These are phyloP conservation scores for Polygonum maritimum DNA, from an alignment of 148 eudicot genomes.

Conservation along the genomic window DNA sequence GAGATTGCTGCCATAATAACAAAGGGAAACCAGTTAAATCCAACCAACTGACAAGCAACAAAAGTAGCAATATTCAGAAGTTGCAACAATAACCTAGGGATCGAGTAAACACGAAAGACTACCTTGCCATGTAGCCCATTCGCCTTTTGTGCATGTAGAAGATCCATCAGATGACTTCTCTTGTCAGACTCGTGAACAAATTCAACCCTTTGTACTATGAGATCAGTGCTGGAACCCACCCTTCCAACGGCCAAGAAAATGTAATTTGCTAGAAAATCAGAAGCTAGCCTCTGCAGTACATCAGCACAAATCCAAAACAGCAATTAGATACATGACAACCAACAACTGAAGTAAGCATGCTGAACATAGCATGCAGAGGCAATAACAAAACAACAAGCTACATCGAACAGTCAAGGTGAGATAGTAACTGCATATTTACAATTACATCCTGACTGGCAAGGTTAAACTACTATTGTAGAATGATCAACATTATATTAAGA, in stretches of 20 bases:
- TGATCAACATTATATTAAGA: not conserved
- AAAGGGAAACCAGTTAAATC: not conserved
- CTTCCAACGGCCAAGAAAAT: conserved; percentile 78
- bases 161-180: conserved; percentile 82
- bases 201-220: conserved; percentile 71
- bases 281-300: conserved; percentile 64
- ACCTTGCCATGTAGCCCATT: conserved; percentile 61
- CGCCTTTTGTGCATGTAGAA: conserved; percentile 64
- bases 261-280: conserved; percentile 66
- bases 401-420: not conserved
- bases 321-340: conserved; percentile 4
- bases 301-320: conserved; percentile 6
- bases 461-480: not conserved
- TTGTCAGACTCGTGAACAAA: conserved; percentile 65
- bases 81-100: not conserved
- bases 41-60: not conserved
- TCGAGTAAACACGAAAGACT: conserved; percentile 2
- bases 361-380: not conserved
- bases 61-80: not conserved
- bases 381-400: not conserved
- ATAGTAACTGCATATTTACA: not conserved
- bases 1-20: conserved; percentile 47
- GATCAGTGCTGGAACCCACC: conserved; percentile 80
- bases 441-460: not conserved
- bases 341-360: not conserved